Evolutionary conservation across 805 yeast genomes (phyloP), one percentile per base, ranked within the genome.

Genomic region (Novakomyces olei): DNA sequence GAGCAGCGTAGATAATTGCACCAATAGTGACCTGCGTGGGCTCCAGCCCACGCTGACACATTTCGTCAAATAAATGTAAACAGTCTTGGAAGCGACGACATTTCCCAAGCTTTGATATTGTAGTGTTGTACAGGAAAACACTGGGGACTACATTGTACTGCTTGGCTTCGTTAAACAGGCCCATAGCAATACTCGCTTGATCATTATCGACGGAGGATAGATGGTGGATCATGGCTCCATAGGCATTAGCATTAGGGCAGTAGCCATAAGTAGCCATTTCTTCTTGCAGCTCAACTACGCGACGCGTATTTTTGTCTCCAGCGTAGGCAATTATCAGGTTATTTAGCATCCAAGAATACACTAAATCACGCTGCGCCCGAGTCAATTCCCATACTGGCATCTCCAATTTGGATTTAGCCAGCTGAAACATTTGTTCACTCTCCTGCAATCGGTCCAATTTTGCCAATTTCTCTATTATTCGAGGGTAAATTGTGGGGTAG

Each of bases 1-100:
- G 50, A 28, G 53, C 49, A 3, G 57, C 54, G 33, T 48, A 44
- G 33, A 55, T 51, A 50, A 54, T 46, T 5, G 57, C 51, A 15
- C 58, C 59, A 34, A 48, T 53, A 5, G 60, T 54, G 15, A 53
- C 48, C 19, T 45, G 43, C 12, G 42, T 42, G 37, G 44, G 44
- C 30, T 39, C 38, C 29, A 49, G 34, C 4, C 40, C 44, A 5
- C 28, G 26, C 15, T 28, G 28, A 4, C 39, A 45, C 58, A 54
- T 55, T 32, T 50, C 52, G 10, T 40, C 32, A 34, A 47, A 54
- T 23, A 47, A 36, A 9, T 29, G 27, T 36, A 45, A 27, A 15
- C 56, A 57, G 20, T 51, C 55, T 16, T 40, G 42, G 22, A 47
- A 37, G 18, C 53, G 44, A 8, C 59, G 42, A 9, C 58, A 56